Conservation (phyloP, 1,284 basidiomycete genomes). For the Exobasidium cylindrosporum region DNA sequence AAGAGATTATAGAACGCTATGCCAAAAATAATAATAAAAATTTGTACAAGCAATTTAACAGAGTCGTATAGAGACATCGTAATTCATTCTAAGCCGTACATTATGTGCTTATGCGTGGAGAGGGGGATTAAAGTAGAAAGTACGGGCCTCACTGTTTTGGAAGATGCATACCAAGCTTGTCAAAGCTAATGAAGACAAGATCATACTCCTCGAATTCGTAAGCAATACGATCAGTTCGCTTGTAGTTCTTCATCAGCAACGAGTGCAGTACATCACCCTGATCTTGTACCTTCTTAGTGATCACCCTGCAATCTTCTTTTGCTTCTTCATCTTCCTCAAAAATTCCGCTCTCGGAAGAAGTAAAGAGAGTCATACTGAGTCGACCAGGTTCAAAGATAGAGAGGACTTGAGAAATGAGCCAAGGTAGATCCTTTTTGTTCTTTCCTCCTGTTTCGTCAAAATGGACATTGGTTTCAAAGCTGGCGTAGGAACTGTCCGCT, state of each 20-base stretch:
- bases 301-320: conserved; percentile 26
- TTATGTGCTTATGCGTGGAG: too few relatives aligned
- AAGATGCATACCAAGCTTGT: conserved; percentile 11
- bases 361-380: conserved; percentile 85
- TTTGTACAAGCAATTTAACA: too few relatives aligned
- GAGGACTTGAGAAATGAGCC: conserved; percentile 81
- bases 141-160: not conserved
- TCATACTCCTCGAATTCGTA: conserved; percentile 97
- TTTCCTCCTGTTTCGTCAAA: conserved; percentile 57
- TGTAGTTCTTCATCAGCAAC: conserved; percentile 53
- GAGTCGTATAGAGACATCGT: too few relatives aligned
- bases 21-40: not conserved
- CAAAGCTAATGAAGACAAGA: conserved; percentile 65
- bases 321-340: conserved; percentile 59
- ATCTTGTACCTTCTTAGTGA: conserved; percentile 23
- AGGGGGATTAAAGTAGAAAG: too few relatives aligned
- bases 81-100: too few relatives aligned
- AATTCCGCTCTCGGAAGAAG: conserved; percentile 70
- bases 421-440: conserved; percentile 59
- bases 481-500: conserved; percentile 93
- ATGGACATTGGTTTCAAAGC: conserved; percentile 97
- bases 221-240: conserved; percentile 89
- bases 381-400: conserved; percentile 86
- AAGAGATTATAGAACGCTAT: not conserved
- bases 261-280: conserved; percentile 51